Percentiles rank a stretch among this genome's conserved stretches.
phyloP scores from a whole-genome alignment of 208 protist genomes.

The Leishmania tropica region DNA sequence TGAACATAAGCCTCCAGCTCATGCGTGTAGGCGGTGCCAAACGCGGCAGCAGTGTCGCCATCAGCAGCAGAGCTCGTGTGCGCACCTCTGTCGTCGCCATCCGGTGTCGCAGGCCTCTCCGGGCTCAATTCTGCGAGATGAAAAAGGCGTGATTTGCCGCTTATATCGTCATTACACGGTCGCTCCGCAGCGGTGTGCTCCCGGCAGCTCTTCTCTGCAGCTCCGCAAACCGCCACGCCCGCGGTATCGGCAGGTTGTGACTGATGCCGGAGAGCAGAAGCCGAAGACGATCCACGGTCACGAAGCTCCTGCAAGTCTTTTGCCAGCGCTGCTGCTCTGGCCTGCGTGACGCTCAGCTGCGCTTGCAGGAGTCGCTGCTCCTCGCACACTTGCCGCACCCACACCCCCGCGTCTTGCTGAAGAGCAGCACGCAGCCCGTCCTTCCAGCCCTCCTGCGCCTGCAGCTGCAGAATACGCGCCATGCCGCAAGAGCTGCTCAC shows the following conservation, averaged over 20 bases:
- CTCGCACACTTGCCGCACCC: conserved; percentile 23
- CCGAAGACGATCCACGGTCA: background rate
- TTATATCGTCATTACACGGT: background rate
- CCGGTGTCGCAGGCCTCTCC: background rate
- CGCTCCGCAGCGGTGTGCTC: background rate
- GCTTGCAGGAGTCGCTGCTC: conserved; percentile 27
- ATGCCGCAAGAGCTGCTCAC: conserved; percentile 11
- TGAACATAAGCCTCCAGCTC: conserved; percentile 20
- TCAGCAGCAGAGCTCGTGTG: background rate
- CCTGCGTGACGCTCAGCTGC: conserved; percentile 14
- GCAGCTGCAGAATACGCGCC: conserved; percentile 13
- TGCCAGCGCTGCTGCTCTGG: conserved; percentile 11
- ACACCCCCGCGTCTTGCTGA: conserved; percentile 23
- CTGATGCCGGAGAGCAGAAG: background rate
- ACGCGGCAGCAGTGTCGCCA: background rate
- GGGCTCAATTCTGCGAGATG: background rate
- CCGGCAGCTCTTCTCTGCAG: background rate
- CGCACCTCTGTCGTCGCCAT: background rate
- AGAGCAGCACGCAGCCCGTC: conserved; percentile 12
- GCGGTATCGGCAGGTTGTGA: background rate
- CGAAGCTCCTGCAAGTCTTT: conserved; percentile 10
- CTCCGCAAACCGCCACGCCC: background rate
- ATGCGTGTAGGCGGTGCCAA: conserved; percentile 4
- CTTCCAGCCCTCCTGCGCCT: conserved; percentile 14
- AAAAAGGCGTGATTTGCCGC: background rate